phyloP scores from a whole-genome alignment of 1,284 basidiomycete species.

The Irpex sp. region DNA sequence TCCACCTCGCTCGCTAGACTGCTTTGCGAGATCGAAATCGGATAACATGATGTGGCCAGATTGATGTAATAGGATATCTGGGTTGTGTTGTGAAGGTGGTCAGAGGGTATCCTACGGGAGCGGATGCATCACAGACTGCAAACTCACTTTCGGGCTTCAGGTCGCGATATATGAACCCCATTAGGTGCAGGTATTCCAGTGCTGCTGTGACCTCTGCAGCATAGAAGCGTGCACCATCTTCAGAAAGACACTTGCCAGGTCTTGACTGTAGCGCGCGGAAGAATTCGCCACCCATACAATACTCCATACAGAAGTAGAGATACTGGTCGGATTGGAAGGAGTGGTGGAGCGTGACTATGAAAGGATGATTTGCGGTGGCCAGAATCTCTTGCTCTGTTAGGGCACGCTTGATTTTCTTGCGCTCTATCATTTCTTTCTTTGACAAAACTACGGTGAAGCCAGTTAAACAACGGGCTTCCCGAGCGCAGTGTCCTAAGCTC shows the following conservation, averaged over 20 bases:
- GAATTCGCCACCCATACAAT: slow-evolving; percentile 99
- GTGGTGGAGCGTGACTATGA: slow-evolving; percentile 97
- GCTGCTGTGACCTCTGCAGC: slow-evolving; percentile 99
- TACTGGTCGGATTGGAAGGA: slow-evolving; percentile 98
- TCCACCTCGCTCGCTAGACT: slow-evolving; percentile 88
- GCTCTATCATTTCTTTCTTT: slow-evolving; percentile 98
- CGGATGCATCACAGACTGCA: slow-evolving; percentile 1
- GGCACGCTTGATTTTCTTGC: slow-evolving; percentile 97
- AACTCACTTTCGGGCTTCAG: slow-evolving; percentile 97
- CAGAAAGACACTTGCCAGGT: slow-evolving; percentile 94
- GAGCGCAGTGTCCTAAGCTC: slow-evolving; percentile 32
- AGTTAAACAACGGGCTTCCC: slow-evolving; percentile 7
- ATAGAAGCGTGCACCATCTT: slow-evolving; percentile 97
- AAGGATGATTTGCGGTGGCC: slow-evolving; percentile 95
- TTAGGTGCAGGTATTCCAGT: slow-evolving; percentile 97
- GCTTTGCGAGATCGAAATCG: slow-evolving; percentile 98
- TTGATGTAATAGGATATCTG: slow-evolving; percentile 98
- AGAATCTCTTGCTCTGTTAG: slow-evolving; percentile 97
- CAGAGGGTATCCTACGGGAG: no score
- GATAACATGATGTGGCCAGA: slow-evolving; percentile 99
- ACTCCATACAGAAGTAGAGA: slow-evolving; percentile 98
- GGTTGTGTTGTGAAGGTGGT: not conserved
- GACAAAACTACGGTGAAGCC: slow-evolving; percentile 75
- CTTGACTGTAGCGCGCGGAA: slow-evolving; percentile 96
- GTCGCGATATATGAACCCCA: slow-evolving; percentile 99